Evolutionary conservation across 805 yeast species (phyloP).

Genomic region (Gaillardinia entomophila): DNA sequence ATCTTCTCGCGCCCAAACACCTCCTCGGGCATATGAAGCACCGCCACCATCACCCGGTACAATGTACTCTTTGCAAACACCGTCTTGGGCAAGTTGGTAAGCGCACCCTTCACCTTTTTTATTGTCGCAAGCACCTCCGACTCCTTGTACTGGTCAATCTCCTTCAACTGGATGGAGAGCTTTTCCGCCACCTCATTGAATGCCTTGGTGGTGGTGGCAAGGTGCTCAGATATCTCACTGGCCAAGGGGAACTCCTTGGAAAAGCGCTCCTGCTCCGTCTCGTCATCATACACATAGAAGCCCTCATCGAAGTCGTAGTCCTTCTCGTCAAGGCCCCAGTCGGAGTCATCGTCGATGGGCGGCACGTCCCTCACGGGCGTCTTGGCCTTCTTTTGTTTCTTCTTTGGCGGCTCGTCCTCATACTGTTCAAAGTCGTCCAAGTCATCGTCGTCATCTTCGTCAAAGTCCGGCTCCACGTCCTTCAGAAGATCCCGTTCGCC

Average conservation of each 20-base stretch:
- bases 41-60: slow-evolving; percentile 24
- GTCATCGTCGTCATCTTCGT: slow-evolving; percentile 10
- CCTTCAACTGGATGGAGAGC: slow-evolving; percentile 11
- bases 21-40: slow-evolving; percentile 22
- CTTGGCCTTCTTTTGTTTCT: slow-evolving; percentile 2
- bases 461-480: slow-evolving; percentile 6
- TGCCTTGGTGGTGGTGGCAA: slow-evolving; percentile 8
- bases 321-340: slow-evolving; percentile 40
- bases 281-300: slow-evolving; percentile 26
- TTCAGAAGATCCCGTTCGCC: slow-evolving; percentile 36
- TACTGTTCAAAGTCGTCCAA: slow-evolving; percentile 6
- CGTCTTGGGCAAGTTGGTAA: slow-evolving; percentile 21
- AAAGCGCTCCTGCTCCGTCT: slow-evolving; percentile 22
- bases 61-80: slow-evolving; percentile 24
- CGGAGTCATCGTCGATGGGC: slow-evolving; percentile 17
- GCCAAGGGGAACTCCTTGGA: slow-evolving; percentile 18
- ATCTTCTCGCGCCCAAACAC: slow-evolving; percentile 10
- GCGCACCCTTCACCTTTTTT: slow-evolving; percentile 10
- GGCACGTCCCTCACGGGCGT: background rate
- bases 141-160: slow-evolving; percentile 9
- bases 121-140: slow-evolving; percentile 12
- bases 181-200: slow-evolving; percentile 11
- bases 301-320: slow-evolving; percentile 17
- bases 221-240: slow-evolving; percentile 12
- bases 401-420: slow-evolving; percentile 1